phyloP scores from a whole-genome alignment of 208 protist genomes.

The Trypanosoma congolense region DNA sequence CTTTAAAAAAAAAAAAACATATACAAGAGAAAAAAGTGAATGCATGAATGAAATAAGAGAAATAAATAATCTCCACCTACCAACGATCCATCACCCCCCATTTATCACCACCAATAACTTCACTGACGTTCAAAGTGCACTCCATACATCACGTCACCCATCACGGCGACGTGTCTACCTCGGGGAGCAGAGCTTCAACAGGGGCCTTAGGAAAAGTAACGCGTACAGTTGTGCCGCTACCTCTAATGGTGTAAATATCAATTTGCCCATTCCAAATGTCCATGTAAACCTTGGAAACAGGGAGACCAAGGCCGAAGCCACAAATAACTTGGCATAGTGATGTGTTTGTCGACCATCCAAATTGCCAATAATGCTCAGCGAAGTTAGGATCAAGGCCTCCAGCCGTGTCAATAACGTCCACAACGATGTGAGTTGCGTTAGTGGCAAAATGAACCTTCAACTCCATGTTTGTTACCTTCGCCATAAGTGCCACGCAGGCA shows the following conservation, averaged over 20 bases:
- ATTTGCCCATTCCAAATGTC: constrained; percentile 79
- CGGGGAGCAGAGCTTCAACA: constrained; percentile 48
- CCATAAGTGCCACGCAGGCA: constrained; percentile 60
- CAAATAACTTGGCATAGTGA: constrained; percentile 56
- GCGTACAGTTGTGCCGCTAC: constrained; percentile 64
- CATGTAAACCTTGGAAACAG: constrained; percentile 84
- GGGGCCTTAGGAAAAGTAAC: constrained; percentile 75
- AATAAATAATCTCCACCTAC: no score
- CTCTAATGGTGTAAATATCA: constrained; percentile 44
- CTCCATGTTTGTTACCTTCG: constrained; percentile 18
- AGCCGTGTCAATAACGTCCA: constrained; percentile 66
- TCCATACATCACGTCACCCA: neutral
- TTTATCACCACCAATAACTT: no score
- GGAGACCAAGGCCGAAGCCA: constrained; percentile 78
- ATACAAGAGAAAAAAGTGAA: no score
- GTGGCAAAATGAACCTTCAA: constrained; percentile 46
- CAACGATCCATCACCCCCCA: no score
- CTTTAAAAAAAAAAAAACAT: neutral
- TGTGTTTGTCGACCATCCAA: constrained; percentile 81
- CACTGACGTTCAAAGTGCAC: no score
- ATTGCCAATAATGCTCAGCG: constrained; percentile 66
- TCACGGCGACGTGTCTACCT: neutral
- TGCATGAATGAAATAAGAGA: no score
- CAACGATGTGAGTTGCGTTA: constrained; percentile 56
- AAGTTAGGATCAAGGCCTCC: constrained; percentile 48